phyloP scores from a whole-genome alignment of 768 basidiomycete species.

The Leccinum imitatum region DNA sequence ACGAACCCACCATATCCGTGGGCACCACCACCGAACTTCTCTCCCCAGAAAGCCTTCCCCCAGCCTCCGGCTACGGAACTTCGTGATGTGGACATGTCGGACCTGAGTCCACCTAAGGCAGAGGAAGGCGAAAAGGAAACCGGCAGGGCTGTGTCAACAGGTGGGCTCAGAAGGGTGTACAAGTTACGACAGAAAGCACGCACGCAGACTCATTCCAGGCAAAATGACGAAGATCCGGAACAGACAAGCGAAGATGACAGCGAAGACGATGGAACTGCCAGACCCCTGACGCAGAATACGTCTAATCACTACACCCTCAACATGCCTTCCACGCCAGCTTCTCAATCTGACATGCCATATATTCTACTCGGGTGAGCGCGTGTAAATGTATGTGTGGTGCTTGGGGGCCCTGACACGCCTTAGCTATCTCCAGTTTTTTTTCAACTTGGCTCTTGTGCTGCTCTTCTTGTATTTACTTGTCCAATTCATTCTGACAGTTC shows the following conservation, averaged over 20 bases:
- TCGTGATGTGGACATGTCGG: constrained; percentile 75
- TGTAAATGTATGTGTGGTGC: constrained; percentile 3
- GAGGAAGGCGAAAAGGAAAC: constrained; percentile 42
- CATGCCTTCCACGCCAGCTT: constrained; percentile 58
- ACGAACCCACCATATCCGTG: constrained; percentile 52
- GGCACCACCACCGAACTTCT: constrained; percentile 62
- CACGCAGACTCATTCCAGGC: constrained; percentile 27
- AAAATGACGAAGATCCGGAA: constrained; percentile 29
- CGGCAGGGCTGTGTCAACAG: constrained; percentile 56
- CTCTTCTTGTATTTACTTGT: constrained; percentile 83
- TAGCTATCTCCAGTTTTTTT: constrained; percentile 93
- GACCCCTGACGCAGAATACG: constrained; percentile 50
- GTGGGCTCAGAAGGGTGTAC: constrained; percentile 65
- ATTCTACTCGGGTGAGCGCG: constrained; percentile 75
- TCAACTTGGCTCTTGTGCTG: constrained; percentile 82
- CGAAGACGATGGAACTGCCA: constrained; percentile 44
- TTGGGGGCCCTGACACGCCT: constrained; percentile 17
- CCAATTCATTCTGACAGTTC: constrained; percentile 87
- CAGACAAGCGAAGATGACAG: constrained; percentile 46
- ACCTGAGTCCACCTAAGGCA: constrained; percentile 57
- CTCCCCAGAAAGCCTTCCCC: constrained; percentile 60
- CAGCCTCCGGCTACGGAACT: constrained; percentile 44
- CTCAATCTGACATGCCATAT: constrained; percentile 71
- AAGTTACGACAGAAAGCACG: constrained; percentile 55
- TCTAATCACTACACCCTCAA: constrained; percentile 85